Base-by-base conservation (phyloP, 2,329 filamentous ascomycete genomes). In the Diaporthe capsici region DNA sequence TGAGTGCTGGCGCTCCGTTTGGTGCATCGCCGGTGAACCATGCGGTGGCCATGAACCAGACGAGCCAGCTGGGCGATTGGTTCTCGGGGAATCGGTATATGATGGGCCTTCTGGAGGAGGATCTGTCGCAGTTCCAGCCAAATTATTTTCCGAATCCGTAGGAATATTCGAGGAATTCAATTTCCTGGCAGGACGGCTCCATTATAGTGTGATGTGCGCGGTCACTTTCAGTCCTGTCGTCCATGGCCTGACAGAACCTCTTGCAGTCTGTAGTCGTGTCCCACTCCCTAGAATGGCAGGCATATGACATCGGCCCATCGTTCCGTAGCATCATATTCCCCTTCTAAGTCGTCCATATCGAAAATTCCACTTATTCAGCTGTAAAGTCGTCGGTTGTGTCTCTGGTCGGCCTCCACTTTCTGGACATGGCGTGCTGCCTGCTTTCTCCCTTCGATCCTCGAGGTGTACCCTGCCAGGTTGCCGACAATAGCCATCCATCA, bases 41-140 rank as follows among this genome's bases (percentile, higher is more conserved):
- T n/a, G 72, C 75, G 34, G 42, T 68, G 67, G 72, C 74, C 42
- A 47, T 77, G 55, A 76, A 80, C 75, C 81, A 84, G 76, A 81
- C 84, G 34, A 83, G 87, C 44, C 88, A 91, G 61, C 82, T 93
- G 76, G 89, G 90, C 2, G 91, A 92, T 77, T 93, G 92, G 92
- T 93, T 92, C 78, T 91, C 90, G 4, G 90, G 91, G 1, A 93
- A 90, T 76, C 87, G 89, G 73, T 91, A 92, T 79, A 90, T 94
- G 84, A 88, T 93, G 85, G 90, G 90, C 0, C 80, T 93, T 74
- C 81, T 93, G 80, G 92, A 94, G 80, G 90, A 92, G 75, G 91
- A 93, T 60, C 77, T 89, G 74, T 87, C 86, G 71, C 84, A 86
- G 42, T 86, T 88, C 71, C 78, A 80, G 47, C 70, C 74, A 3